Base-by-base conservation (phyloP, 768 basidiomycete species). In the Suillus subaureus region DNA sequence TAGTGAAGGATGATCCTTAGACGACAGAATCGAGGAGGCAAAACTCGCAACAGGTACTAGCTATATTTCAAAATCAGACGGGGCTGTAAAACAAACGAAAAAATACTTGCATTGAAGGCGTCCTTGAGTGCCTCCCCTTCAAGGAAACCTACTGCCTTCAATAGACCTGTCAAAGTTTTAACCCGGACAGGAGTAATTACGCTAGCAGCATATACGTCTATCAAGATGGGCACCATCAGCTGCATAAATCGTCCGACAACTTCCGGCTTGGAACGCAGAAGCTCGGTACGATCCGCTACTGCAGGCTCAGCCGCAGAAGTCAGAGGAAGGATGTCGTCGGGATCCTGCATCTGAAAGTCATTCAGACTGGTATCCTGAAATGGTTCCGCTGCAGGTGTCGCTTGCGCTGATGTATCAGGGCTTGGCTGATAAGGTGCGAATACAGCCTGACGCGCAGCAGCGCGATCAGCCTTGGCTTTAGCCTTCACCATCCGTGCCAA, bases 181-280 rank as follows among this genome's bases (percentile, higher is more conserved):
- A 92, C 87, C 66, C 97, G 85, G 13, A 99, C 89, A 3, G 93
- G 88, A 0, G 90, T 87, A 58, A 90, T 89, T 33, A 99, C 96
- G 75, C 94, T 97, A 37, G 97, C 97, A n/a, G 96, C 92, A 77
- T 98, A 99, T n/a, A 99, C 96, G 71, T 99, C 97, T 65, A 99
- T 90, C 63, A 99, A 85, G 63, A 97, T 94, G 1, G 97, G 97
- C 0, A 98, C 89, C 71, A 95, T 88, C 40, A 97, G 81, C 56
- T 88, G 87, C 86, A 96, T 93, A 77, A 96, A 99, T 18, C 89
- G 86, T 23, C 86, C 88, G 58, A 96, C 90, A 33, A 94, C 87
- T n/a, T 80, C 83, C 28, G 90, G 85, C 66, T 91, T 89, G 5
- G 86, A 87, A 63, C 90, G 87, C 52, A 96, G 78, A 55, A 97